Evolutionary conservation across 225 moss, liverwort and hornwort genomes (phyloP), one percentile per base, ranked within the genome.

Genomic region (Straminergon stramineum): DNA sequence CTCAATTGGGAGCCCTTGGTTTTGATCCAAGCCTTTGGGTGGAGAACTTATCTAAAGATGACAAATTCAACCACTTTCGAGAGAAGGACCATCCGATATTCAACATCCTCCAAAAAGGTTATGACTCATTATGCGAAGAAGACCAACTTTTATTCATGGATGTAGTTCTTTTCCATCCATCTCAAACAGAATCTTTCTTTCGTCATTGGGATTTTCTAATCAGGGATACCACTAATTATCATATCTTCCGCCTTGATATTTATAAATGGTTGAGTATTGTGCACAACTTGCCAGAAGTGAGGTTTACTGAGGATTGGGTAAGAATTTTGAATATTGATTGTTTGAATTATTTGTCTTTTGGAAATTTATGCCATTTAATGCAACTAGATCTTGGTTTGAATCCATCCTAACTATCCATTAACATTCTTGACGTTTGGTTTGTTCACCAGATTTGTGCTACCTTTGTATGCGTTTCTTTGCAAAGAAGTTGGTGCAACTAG

Each of bases 71-170:
- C 13, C 75, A 57, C 10, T 81, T 39, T 65, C 57, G 45, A 66
- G 84, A 84, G 30, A 66, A 71, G 6, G 68, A 39, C 1, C 75
- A 91, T 66, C 82, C 41, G 5, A 21, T 91, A 37, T 89, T 89
- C 30, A 23, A 28, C 8, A 86, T 89, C 37, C 65, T 89, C 4
- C 24, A 32, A 28, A 89, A 31, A 76, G 82, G 86, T 31, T 89
- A 91, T 78, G 86, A 86, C 20, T 67, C 39, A 11, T 62, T 91
- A 62, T 13, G 18, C 5, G 8, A 89, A 51, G 71, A 74, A 5
- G 88, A 91, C 18, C 80, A 91, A 75, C 85, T 91, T 85, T 74
- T 91, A 43, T 88, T 89, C 51, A 81, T 91, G 81, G 85, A 89
- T 76, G 56, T 11, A 26, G 5, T 87, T 71, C 85, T 88, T 13